Base-by-base conservation (phyloP, 2,329 filamentous ascomycete species). In the Thielaviopsis musarum region DNA sequence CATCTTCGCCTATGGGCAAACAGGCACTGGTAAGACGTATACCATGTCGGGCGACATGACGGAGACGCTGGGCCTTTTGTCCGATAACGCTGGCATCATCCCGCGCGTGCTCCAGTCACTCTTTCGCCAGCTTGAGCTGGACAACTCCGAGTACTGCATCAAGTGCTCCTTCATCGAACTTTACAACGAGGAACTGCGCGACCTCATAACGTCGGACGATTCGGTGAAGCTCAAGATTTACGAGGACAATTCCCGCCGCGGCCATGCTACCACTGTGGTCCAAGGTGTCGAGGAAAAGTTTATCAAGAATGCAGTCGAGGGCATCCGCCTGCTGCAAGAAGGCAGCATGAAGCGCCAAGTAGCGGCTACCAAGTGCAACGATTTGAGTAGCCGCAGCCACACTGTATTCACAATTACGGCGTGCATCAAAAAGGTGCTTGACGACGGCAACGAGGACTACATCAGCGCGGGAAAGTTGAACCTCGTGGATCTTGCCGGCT, bases 311-410 rank as follows among this genome's bases (percentile, higher is more conserved):
- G 91, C 93, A 0, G 78, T 81, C 13, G 86, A 90, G 56, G 93
- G 93, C 62, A 91, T 98, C 71, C 87, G 88, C 71, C 78, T 96
- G 63, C 80, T 98, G 53, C 88, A 93, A 66, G 80, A 85, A 64
- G 94, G 93, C 63, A 96, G 90, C 70, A 79, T 93, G 72, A 95
- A 91, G 71, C 86, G 93, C 56, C 93, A 98, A 71, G 93, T 98
- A n/a, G 94, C 93, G 5, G 90, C 94, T 3, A 98, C 93, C n/a
- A 97, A 97, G 72, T 98, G 93, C 79, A 98, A 98, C 70, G 93
- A 98, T 66, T 81, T 97, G 59, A 96, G 91, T 72, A 96, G 91
- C 66, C 84, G 93, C 70, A 95, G 91, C 74, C 94, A 98, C 69
- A 98, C 93, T 0, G 87, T 98, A 22, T 98, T 98, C 68, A 97